Evolutionary conservation across 2,329 filamentous ascomycete species (phyloP).

Genomic region (Chaetomium strumarium): DNA sequence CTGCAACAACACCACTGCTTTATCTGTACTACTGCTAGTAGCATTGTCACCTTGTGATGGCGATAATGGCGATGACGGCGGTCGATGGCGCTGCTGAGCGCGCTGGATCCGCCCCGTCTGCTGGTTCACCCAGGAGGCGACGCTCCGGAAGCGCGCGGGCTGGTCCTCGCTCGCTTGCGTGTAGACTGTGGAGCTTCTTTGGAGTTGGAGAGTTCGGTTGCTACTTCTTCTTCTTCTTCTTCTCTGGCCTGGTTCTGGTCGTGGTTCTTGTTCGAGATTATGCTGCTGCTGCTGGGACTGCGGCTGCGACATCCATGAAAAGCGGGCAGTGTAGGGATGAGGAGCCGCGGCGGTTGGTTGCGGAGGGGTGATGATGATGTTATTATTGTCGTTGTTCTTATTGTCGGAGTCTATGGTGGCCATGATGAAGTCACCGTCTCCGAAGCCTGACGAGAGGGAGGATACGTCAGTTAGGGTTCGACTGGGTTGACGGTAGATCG

Average conservation of each 20-base stretch:
- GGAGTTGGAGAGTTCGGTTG: too few species aligned
- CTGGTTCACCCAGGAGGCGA: constrained; percentile 61
- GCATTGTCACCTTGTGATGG: too few species aligned
- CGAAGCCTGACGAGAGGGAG: constrained; percentile 59
- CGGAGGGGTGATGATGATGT: constrained; percentile 24
- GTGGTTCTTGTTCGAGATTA: constrained; percentile 4
- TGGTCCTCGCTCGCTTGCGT: constrained; percentile 49
- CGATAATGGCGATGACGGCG: too few species aligned
- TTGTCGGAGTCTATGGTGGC: constrained; percentile 27
- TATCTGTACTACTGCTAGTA: too few species aligned
- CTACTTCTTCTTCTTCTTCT: neutral
- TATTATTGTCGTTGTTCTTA: too few species aligned
- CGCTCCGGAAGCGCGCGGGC: constrained; percentile 50
- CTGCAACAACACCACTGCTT: too few species aligned
- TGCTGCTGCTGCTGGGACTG: constrained; percentile 13
- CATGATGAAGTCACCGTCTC: constrained; percentile 54
- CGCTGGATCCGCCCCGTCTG: constrained; percentile 51
- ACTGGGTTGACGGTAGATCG: constrained; percentile 32
- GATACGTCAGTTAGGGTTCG: constrained; percentile 46
- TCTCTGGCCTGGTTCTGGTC: neutral
- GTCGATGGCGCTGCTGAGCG: constrained; percentile 32
- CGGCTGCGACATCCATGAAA: constrained; percentile 33
- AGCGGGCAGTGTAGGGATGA: constrained; percentile 22
- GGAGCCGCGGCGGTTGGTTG: constrained; percentile 18
- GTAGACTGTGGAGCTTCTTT: constrained; percentile 45